phyloP scores from a whole-genome alignment of 2,329 filamentous ascomycete genomes.

The Colletotrichum sp. region DNA sequence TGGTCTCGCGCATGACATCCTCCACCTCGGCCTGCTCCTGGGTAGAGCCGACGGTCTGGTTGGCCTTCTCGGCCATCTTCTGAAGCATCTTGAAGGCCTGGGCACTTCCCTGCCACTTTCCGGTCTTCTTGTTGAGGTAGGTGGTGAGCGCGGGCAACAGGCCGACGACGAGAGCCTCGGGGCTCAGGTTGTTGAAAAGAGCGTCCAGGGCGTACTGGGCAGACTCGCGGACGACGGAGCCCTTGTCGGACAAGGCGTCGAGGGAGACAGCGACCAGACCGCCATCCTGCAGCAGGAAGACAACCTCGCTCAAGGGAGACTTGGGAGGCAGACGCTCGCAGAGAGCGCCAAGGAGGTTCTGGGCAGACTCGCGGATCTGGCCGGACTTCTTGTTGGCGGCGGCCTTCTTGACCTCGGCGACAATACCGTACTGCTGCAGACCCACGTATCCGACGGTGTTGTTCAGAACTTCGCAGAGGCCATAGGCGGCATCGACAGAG shows the following conservation, averaged over 20 bases:
- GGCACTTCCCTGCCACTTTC: slow-evolving; percentile 97
- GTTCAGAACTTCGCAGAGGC: slow-evolving; percentile 62
- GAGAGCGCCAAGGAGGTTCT: slow-evolving; percentile 92
- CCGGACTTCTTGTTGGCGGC: slow-evolving; percentile 94
- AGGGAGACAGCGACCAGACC: slow-evolving; percentile 74
- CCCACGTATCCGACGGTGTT: slow-evolving; percentile 58
- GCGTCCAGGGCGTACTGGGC: slow-evolving; percentile 94
- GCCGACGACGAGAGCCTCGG: slow-evolving; percentile 83
- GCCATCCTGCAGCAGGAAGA: slow-evolving; percentile 82
- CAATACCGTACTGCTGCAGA: slow-evolving; percentile 56
- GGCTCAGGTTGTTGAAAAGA: slow-evolving; percentile 77
- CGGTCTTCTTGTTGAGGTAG: slow-evolving; percentile 83
- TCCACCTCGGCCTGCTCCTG: slow-evolving; percentile 87
- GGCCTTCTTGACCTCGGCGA: slow-evolving; percentile 69
- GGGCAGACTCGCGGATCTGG: slow-evolving; percentile 83
- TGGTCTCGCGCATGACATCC: slow-evolving; percentile 85
- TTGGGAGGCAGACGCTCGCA: slow-evolving; percentile 86
- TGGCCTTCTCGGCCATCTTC: slow-evolving; percentile 93
- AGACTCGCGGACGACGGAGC: slow-evolving; percentile 83
- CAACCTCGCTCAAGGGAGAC: slow-evolving; percentile 78
- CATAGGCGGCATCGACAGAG: slow-evolving; percentile 69
- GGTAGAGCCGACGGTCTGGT: slow-evolving; percentile 77
- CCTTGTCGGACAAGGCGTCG: slow-evolving; percentile 90
- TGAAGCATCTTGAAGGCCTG: slow-evolving; percentile 85
- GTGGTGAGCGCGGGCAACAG: slow-evolving; percentile 76